Evolutionary conservation across 257 asterid species (phyloP), one percentile per base, ranked within the genome.

Genomic region (Solanum chmielewskii): DNA sequence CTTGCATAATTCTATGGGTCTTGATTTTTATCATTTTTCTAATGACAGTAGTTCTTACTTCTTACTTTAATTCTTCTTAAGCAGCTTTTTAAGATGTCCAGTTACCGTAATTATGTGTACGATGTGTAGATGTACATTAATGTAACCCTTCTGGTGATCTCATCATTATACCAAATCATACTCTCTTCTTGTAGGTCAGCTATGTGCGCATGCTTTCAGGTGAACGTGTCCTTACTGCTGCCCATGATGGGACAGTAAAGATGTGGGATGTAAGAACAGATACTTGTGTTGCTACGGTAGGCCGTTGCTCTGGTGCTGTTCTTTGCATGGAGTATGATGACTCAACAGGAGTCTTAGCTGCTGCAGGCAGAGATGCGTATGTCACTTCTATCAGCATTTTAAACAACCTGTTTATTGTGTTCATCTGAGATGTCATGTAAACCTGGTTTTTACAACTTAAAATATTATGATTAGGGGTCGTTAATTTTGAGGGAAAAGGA

Each of bases 261-360:
- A 97, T 97, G 99, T 97, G 99, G 99, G 99, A 97, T 90, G 99
- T 97, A 64, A 93, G 99, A 85, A 97, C 98, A 37, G 99, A 97
- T 90, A 89, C 99, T 85, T 97, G 99, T 93, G 99, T 97, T 87
- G 99, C 99, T 84, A 97, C 98, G 6, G 98, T 97, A 89, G 99
- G 98, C 66, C 98, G 96, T 84, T 94, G 94, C 92, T 90, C 97
- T 23, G 92, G 98, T 92, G 98, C 99, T 88, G 90, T 97, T 89
- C 98, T 97, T 88, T 95, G 99, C 89, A 94, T 97, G 94, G 98
- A 95, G 86, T 97, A 95, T 88, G 97, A 97, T 84, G 99, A 97
- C 87, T 93, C 98, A 69, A 94, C 93, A 1, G 99, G 98, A 85
- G 93, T 94, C 89, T 92, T 97, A 93, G 99, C 96, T 83, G 97